These are phyloP conservation scores for Oxyria digyna DNA, from an alignment of 148 eudicot species.

Conservation along the genomic window DNA sequence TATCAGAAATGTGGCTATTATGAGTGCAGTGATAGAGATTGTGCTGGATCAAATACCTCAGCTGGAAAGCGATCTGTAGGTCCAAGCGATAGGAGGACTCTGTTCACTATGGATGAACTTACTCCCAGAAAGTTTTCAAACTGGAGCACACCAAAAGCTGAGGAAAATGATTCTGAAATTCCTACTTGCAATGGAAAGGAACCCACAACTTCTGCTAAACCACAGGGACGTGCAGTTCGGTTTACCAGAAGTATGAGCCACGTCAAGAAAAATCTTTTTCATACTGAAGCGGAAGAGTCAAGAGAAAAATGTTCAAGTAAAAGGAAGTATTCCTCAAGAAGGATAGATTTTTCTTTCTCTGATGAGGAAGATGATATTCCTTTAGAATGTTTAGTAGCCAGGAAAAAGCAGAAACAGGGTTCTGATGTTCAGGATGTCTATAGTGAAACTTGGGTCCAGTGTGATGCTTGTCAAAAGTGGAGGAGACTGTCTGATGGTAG, in stretches of 20 bases:
- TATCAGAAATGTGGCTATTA: slow-evolving; percentile 83
- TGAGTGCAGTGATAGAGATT: slow-evolving; percentile 37
- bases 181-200: slow-evolving; percentile 19
- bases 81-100: slow-evolving; percentile 43
- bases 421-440: slow-evolving; percentile 17
- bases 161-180: slow-evolving; percentile 16
- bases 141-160: slow-evolving; percentile 18
- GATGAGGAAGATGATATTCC: slow-evolving; percentile 17
- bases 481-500: slow-evolving; percentile 45
- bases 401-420: slow-evolving; percentile 30
- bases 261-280: slow-evolving; percentile 51
- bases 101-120: slow-evolving; percentile 36
- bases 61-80: slow-evolving; percentile 24
- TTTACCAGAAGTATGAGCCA: slow-evolving; percentile 31
- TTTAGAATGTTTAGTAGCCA: slow-evolving; percentile 10
- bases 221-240: slow-evolving; percentile 16
- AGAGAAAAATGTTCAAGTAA: slow-evolving; percentile 18
- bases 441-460: slow-evolving; percentile 77
- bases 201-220: slow-evolving; percentile 13
- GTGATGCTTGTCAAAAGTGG: slow-evolving; percentile 92
- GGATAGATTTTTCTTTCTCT: slow-evolving; percentile 8
- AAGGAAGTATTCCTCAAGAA: slow-evolving; percentile 29
- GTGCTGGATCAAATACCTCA: slow-evolving; percentile 21
- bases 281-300: slow-evolving; percentile 15
- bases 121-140: slow-evolving; percentile 19